These are phyloP conservation scores for Dactylonectria estremocensis DNA, from an alignment of 2,329 filamentous ascomycete genomes.

Conservation along the genomic window DNA sequence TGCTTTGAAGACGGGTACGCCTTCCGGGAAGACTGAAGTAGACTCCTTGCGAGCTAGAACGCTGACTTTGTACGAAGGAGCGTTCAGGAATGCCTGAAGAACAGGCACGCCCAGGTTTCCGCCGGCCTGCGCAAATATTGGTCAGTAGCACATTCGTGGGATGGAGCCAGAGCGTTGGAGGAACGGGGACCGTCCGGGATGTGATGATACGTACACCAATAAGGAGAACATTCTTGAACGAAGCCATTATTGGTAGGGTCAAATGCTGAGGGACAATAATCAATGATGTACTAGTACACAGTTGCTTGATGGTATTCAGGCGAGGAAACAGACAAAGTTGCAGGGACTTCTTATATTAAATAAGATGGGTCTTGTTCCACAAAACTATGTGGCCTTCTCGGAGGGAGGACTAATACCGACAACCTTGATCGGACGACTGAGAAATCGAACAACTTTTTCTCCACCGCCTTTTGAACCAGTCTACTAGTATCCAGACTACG, in stretches of 20 bases:
- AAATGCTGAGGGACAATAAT: background rate
- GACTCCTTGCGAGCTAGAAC: constrained; percentile 6
- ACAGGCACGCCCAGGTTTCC: background rate
- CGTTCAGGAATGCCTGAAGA: background rate
- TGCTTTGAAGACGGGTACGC: background rate
- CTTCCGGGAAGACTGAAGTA: background rate
- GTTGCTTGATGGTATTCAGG: background rate
- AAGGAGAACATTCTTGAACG: background rate
- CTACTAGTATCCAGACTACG: background rate
- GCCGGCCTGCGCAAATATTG: background rate
- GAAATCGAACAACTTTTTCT: background rate
- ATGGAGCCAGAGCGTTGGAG: background rate
- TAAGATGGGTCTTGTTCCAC: background rate
- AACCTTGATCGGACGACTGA: background rate
- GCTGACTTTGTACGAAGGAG: background rate
- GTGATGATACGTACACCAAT: background rate
- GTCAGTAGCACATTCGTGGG: background rate
- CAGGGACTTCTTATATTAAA: background rate
- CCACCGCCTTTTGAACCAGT: background rate
- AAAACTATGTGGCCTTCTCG: background rate
- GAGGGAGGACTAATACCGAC: background rate
- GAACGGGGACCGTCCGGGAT: background rate
- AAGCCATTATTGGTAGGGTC: background rate
- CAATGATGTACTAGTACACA: background rate
- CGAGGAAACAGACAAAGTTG: background rate